A percentile compares a stretch with the other conserved stretches of the same genome.
Evolutionary conservation across 345 rosid genomes (phyloP).

Genomic region (Arabis alpina): DNA sequence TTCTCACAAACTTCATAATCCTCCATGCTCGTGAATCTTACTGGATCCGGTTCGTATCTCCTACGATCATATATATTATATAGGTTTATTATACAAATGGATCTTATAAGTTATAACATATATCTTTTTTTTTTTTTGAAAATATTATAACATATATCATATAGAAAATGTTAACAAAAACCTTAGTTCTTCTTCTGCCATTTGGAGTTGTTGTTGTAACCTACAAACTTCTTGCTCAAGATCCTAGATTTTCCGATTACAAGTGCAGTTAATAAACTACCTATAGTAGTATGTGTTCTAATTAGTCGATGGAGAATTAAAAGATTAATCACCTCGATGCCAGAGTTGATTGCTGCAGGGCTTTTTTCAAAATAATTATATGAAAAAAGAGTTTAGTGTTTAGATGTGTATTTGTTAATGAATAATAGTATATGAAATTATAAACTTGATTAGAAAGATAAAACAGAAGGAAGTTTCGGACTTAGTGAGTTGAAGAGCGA

Average conservation of each 20-base stretch:
- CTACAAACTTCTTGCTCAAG: conserved; percentile 66
- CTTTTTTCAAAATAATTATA: conserved; percentile 36
- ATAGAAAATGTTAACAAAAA: conserved; percentile 13
- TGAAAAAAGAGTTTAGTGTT: neutral
- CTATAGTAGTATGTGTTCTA: neutral
- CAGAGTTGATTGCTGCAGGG: conserved; percentile 59
- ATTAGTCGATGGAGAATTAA: neutral
- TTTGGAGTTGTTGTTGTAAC: conserved; percentile 73
- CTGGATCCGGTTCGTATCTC: conserved; percentile 67
- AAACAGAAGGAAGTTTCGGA: conserved; percentile 36
- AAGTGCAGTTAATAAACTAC: neutral
- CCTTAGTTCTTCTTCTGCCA: conserved; percentile 73
- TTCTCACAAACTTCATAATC: conserved; percentile 71
- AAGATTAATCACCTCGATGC: conserved; percentile 55
- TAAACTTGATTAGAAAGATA: neutral
- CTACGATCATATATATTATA: conserved; percentile 40
- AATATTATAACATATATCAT: neutral
- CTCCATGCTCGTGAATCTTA: conserved; percentile 53
- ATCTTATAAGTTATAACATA: neutral
- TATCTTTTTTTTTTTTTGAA: neutral
- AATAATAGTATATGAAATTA: neutral
- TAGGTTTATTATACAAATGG: neutral
- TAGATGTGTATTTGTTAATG: conserved; percentile 2
- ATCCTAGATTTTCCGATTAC: conserved; percentile 45
- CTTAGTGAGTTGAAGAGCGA: conserved; percentile 63